These are phyloP conservation scores for Aureobasidium sp. DNA, from an alignment of 2,329 filamentous ascomycete genomes.

Conservation along the genomic window DNA sequence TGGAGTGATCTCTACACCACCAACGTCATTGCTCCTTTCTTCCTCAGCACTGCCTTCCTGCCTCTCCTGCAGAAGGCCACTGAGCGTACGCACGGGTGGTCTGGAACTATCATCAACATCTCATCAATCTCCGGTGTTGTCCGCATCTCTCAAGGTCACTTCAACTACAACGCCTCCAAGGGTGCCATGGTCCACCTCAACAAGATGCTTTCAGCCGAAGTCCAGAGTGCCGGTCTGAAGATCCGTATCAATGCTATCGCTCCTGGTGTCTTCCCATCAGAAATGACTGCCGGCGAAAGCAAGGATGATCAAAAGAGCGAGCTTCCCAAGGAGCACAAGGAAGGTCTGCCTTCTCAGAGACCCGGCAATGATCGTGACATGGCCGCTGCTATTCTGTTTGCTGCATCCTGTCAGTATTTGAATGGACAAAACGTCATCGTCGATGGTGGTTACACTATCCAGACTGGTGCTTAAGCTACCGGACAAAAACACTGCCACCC, in stretches of 20 bases:
- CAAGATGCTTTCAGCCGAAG: constrained; percentile 48
- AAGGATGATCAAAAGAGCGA: constrained; percentile 47
- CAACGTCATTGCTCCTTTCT: constrained; percentile 43
- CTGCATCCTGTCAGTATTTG: constrained; percentile 42
- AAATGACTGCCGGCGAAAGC: constrained; percentile 49
- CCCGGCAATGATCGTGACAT: constrained; percentile 55
- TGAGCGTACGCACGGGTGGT: constrained; percentile 27
- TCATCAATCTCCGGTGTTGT: constrained; percentile 39
- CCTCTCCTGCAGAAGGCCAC: constrained; percentile 40
- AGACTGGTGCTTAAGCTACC: constrained; percentile 25
- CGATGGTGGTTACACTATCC: constrained; percentile 48
- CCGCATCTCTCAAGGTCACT: constrained; percentile 39
- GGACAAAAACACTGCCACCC: not conserved
- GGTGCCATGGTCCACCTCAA: constrained; percentile 48
- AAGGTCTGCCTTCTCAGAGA: constrained; percentile 42
- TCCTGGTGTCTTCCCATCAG: constrained; percentile 50
- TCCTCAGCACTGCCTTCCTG: constrained; percentile 40
- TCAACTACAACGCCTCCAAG: constrained; percentile 45
- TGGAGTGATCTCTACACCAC: constrained; percentile 42
- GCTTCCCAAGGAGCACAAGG: constrained; percentile 39
- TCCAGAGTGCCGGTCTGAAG: constrained; percentile 44
- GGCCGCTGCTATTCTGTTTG: constrained; percentile 19
- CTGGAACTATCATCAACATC: constrained; percentile 40
- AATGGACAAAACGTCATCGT: constrained; percentile 46
- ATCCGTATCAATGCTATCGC: constrained; percentile 49